Evolutionary conservation across 2,329 filamentous ascomycete species (phyloP).

Genomic region (Epichloe elymi): DNA sequence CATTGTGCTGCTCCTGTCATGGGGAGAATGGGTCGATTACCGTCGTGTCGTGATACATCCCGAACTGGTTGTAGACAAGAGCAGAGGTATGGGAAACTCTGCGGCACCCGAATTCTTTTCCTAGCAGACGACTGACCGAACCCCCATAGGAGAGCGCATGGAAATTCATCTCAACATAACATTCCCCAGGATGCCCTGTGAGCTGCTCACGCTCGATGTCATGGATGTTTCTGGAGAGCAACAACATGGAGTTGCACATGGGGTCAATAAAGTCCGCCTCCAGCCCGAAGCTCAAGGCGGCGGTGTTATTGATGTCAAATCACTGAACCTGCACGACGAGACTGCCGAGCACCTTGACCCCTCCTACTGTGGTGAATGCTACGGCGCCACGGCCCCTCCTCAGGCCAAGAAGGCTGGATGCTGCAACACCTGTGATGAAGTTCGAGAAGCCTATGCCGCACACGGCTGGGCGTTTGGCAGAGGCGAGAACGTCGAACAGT

Average conservation of each 20-base stretch:
- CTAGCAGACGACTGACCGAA: constrained; percentile 10
- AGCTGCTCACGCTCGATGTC: constrained; percentile 89
- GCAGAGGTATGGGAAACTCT: constrained; percentile 54
- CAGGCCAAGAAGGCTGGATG: constrained; percentile 71
- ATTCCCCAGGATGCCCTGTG: constrained; percentile 87
- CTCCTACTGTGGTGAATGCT: constrained; percentile 86
- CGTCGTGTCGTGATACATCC: constrained; percentile 74
- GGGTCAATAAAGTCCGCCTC: constrained; percentile 81
- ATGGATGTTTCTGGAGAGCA: constrained; percentile 99
- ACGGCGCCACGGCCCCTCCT: constrained; percentile 63
- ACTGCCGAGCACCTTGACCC: constrained; percentile 71
- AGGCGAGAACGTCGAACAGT: constrained; percentile 89
- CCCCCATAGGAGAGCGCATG: constrained; percentile 72
- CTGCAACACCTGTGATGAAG: constrained; percentile 95
- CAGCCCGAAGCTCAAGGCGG: constrained; percentile 61
- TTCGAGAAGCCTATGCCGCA: constrained; percentile 87
- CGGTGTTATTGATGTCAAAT: constrained; percentile 55
- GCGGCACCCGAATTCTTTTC: neutral
- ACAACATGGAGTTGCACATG: constrained; percentile 86
- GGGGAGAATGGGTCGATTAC: constrained; percentile 96
- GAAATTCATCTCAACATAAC: constrained; percentile 97
- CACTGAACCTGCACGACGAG: constrained; percentile 53
- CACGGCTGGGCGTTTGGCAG: constrained; percentile 85
- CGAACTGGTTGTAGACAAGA: constrained; percentile 92
- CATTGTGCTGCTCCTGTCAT: constrained; percentile 75